Base-by-base conservation (phyloP, 2,329 filamentous ascomycete genomes). In the Didymella segeticola region DNA sequence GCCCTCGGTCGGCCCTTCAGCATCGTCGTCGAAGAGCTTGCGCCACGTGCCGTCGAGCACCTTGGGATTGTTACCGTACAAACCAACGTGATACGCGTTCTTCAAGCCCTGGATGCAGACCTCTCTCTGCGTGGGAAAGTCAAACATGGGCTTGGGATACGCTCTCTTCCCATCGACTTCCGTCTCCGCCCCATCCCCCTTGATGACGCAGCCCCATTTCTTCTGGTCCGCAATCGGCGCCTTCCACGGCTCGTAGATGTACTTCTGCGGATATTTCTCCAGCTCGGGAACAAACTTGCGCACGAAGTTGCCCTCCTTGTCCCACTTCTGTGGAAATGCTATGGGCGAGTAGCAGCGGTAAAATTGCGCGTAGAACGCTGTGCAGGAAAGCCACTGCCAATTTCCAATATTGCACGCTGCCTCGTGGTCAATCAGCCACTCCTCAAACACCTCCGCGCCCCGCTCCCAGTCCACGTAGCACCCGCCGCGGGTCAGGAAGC, bases 391-490 rank as follows among this genome's bases (percentile, higher is more conserved):
- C 89, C 89, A 91, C 68, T 90, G 88, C 89, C 89, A 91, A 67
- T 91, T 91, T 0, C 89, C 89, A 1, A 82, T 82, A 64, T 91
- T 91, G 68, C 87, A 90, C 1, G 88, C 86, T 0, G 85, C 80
- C 69, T 91, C 89, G 67, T 91, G 89, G 66, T 93, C 89, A 41
- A 93, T 77, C 30, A 93, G 79, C 75, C 83, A 84, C 69, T 92
- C 89, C 66, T 90, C 88, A 56, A 93, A 93, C 1, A 92, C 89
- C 41, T 90, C 88, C 5, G 86, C 87, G 1, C 89, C 89, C 15
- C 89, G 83, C 75, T 92, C 89, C 89, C 89, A 93, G 65, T 87
- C 84, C 37, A 93, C 79, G 66, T 91, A 93, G 71, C 88, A 91
- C 0, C 89, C 89, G 1, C 89, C 89, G 2, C 89, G 79, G 0